phyloP scores from a whole-genome alignment of 176 grass and related monocot genomes.

The Ananas comosus region DNA sequence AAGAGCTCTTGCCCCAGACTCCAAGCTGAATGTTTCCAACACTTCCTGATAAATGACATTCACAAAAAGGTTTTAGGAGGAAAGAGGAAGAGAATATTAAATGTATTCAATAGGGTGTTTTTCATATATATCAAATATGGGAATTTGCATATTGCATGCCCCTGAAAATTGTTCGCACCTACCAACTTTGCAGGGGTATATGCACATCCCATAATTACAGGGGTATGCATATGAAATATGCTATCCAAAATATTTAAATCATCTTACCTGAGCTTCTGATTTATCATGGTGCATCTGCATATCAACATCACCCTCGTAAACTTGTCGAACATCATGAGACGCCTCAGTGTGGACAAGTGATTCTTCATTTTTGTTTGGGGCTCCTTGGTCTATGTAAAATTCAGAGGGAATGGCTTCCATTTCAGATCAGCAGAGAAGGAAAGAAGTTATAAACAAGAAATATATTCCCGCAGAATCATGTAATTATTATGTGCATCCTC shows the following conservation, averaged over 20 bases:
- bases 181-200: no score
- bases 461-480: neutral
- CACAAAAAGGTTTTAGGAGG: neutral
- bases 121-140: no score
- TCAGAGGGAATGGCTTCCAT: neutral
- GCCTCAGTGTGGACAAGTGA: neutral
- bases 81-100: neutral
- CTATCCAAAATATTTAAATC: neutral
- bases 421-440: neutral
- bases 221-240: neutral
- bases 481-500: no score
- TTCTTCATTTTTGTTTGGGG: neutral
- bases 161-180: no score
- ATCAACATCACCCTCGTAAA: neutral
- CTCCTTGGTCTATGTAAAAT: neutral
- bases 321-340: neutral
- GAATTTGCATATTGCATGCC: no score
- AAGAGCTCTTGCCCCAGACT: neutral
- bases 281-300: neutral
- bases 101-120: neutral
- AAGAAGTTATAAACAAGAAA: neutral
- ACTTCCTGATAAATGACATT: neutral
- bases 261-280: neutral
- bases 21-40: neutral
- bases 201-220: neutral